Percentiles rank a stretch among this genome's conserved stretches.
Evolutionary conservation across 257 asterid genomes (phyloP).

Genomic region (Asclepias syriaca): DNA sequence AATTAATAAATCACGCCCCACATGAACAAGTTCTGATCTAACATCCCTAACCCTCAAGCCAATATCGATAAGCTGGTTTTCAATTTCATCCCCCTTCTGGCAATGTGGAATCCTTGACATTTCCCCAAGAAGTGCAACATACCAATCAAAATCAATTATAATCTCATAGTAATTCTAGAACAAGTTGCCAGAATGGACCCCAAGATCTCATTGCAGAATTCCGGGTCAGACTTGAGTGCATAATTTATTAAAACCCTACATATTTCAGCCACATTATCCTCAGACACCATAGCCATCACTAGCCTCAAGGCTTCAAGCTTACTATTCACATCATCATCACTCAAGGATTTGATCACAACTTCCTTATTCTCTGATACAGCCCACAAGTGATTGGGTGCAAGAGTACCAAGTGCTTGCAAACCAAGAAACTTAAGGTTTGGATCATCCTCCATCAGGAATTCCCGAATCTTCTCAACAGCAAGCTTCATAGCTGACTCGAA

Average conservation of each 20-base stretch:
- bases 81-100: conserved; percentile 78
- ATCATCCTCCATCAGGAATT: conserved; percentile 79
- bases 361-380: conserved; percentile 88
- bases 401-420: conserved; percentile 61
- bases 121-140: conserved; percentile 78
- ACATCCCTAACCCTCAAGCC: conserved; percentile 96
- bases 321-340: conserved; percentile 70
- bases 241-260: conserved; percentile 77
- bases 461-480: conserved; percentile 69
- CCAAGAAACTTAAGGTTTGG: conserved; percentile 87
- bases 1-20: conserved; percentile 78
- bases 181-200: conserved; percentile 65
- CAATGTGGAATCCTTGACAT: conserved; percentile 85
- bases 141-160: conserved; percentile 86
- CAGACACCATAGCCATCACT: conserved; percentile 82
- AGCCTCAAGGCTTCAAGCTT: conserved; percentile 80
- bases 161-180: conserved; percentile 69
- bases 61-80: conserved; percentile 75
- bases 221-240: conserved; percentile 82
- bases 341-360: conserved; percentile 79
- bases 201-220: conserved; percentile 82
- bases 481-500: conserved; percentile 67
- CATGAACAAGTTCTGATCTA: conserved; percentile 70
- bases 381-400: conserved; percentile 58
- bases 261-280: conserved; percentile 76